Conservation (phyloP, 2,329 filamentous ascomycete species). For the Cercospora sp. region DNA sequence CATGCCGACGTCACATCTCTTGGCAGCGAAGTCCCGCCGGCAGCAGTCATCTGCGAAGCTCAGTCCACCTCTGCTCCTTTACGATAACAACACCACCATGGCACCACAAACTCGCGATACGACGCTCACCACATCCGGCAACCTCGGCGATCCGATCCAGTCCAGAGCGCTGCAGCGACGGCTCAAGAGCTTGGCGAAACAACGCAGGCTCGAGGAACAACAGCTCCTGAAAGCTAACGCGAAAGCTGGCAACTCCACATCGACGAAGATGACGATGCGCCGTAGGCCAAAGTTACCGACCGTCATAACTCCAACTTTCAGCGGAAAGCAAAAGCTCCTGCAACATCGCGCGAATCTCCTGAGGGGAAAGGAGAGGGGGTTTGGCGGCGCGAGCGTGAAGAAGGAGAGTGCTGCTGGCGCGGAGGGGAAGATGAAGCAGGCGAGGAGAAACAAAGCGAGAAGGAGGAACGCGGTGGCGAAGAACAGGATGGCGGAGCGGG, state of each 20-base stretch:
- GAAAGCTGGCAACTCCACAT: not conserved
- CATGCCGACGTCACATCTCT: not conserved
- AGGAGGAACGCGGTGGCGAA: not conserved
- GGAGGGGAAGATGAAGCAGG: not conserved
- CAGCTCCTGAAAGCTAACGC: not conserved
- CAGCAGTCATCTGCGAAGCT: not conserved
- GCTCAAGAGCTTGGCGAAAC: not conserved
- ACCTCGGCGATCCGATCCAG: not conserved
- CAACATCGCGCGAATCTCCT: constrained; percentile 4
- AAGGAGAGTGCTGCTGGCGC: not conserved
- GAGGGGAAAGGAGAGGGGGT: not conserved
- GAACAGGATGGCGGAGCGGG: not conserved
- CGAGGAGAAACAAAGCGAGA: not conserved
- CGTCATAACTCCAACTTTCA: not conserved
- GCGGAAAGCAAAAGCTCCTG: constrained; percentile 5
- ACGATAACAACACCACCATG: not conserved
- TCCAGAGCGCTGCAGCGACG: not conserved
- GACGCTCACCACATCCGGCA: not conserved
- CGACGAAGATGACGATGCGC: not conserved
- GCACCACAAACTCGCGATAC: not conserved
- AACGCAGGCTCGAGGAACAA: not conserved
- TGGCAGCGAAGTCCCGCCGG: not conserved
- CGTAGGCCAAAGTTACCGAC: not conserved
- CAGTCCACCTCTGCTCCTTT: not conserved
- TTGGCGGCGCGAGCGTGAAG: constrained; percentile 1